Conservation (phyloP, 148 eudicot genomes). For the Mesembryanthemum crystallinum region DNA sequence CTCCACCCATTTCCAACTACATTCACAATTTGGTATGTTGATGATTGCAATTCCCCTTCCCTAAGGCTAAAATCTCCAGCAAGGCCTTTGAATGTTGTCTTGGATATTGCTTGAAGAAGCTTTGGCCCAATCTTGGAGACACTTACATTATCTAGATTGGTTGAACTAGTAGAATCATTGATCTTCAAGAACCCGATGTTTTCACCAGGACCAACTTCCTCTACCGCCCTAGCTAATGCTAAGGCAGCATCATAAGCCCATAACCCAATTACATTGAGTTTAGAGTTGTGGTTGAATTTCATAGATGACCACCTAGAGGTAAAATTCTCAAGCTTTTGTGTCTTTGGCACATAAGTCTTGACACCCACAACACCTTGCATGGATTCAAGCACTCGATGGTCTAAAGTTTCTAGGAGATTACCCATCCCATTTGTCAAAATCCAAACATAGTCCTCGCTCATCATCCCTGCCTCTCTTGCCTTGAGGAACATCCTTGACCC, state of each 20-base stretch:
- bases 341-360: conserved; percentile 32
- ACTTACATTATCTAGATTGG: conserved; percentile 10
- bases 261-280: conserved; percentile 31
- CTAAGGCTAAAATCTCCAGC: conserved; percentile 30
- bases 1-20: conserved; percentile 30
- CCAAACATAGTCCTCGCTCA: conserved; percentile 54
- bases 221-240: conserved; percentile 41
- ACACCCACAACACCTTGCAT: conserved; percentile 56
- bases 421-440: conserved; percentile 36
- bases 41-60: conserved; percentile 21
- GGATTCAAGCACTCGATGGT: conserved; percentile 15
- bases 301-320: conserved; percentile 22
- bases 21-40: conserved; percentile 33
- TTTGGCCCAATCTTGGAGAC: conserved; percentile 33
- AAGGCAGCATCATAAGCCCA: conserved; percentile 54
- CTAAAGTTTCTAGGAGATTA: conserved; percentile 22
- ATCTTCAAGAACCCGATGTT: not conserved
- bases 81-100: conserved; percentile 30
- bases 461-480: conserved; percentile 41
- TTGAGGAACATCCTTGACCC: conserved; percentile 29
- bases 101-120: conserved; percentile 23
- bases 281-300: conserved; percentile 11
- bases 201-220: conserved; percentile 22
- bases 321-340: conserved; percentile 25
- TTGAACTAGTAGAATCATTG: not conserved